Evolutionary conservation across 768 basidiomycete genomes (phyloP).

Genomic region (Cantharellus cinnabarinus): DNA sequence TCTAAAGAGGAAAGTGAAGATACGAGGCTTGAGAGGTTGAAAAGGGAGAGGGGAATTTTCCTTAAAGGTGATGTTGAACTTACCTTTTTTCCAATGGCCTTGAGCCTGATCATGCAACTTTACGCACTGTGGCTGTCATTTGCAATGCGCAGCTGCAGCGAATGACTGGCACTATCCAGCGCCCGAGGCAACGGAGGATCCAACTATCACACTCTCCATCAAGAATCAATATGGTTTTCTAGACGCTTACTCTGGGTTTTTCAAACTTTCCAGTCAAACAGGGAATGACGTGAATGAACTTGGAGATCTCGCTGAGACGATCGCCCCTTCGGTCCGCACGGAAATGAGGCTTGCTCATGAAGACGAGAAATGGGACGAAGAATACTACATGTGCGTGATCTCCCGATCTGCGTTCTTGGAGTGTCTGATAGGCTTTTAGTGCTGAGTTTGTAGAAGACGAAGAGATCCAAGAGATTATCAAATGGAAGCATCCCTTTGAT

Average conservation of each 20-base stretch:
- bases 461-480: conserved; percentile 47
- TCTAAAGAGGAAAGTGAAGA: neutral
- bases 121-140: neutral
- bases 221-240: conserved; percentile 56
- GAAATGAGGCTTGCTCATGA: conserved; percentile 37
- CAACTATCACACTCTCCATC: conserved; percentile 22
- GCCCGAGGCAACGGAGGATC: conserved; percentile 7
- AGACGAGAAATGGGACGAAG: conserved; percentile 62
- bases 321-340: conserved; percentile 30
- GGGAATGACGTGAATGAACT: conserved; percentile 74
- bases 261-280: conserved; percentile 45
- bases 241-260: conserved; percentile 53
- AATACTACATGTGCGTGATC: conserved; percentile 53
- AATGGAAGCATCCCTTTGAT: conserved; percentile 41
- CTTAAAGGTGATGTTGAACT: conserved; percentile 15
- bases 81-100: neutral
- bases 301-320: conserved; percentile 42
- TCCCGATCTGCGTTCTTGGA: neutral
- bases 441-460: conserved; percentile 66
- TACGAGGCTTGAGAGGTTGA: conserved; percentile 18
- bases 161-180: conserved; percentile 70
- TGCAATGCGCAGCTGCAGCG: conserved; percentile 31
- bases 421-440: conserved; percentile 21
- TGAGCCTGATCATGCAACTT: neutral
- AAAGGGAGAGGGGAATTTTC: conserved; percentile 32